phyloP scores from a whole-genome alignment of 176 grass and related monocot species.

The Ensete ventricosum region DNA sequence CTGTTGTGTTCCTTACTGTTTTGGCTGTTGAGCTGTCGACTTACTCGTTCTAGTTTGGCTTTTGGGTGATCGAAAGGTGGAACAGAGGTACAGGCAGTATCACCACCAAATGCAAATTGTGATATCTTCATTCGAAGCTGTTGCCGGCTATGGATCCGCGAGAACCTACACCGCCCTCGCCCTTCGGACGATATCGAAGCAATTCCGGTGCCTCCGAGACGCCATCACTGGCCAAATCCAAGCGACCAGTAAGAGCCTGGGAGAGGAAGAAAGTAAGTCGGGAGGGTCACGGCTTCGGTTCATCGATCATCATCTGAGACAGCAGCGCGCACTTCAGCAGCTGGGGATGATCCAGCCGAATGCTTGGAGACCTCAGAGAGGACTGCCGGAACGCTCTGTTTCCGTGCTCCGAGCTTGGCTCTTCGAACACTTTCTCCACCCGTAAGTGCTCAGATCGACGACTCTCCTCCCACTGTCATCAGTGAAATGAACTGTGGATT shows the following conservation, averaged over 20 bases:
- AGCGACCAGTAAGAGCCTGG: conserved; percentile 54
- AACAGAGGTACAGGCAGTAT: conserved; percentile 96
- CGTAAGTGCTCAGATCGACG: conserved; percentile 36
- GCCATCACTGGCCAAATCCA: conserved; percentile 66
- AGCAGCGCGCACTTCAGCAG: conserved; percentile 91
- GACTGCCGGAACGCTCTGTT: conserved; percentile 83
- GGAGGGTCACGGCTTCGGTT: conserved; percentile 64
- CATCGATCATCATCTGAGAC: conserved; percentile 93
- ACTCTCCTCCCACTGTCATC: neutral
- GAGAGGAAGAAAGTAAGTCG: conserved; percentile 48
- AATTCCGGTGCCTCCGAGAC: conserved; percentile 90
- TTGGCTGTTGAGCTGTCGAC: neutral
- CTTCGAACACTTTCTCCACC: conserved; percentile 99
- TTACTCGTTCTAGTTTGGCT: no score
- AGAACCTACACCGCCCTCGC: conserved; percentile 89
- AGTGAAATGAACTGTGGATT: neutral
- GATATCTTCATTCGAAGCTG: conserved; percentile 58
- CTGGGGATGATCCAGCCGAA: conserved; percentile 96
- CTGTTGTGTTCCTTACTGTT: no score
- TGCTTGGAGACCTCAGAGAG: conserved; percentile 88
- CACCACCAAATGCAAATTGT: conserved; percentile 90
- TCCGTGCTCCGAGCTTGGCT: conserved; percentile 95
- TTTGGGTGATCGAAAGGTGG: conserved; percentile 41
- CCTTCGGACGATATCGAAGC: conserved; percentile 85
- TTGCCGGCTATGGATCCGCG: conserved; percentile 53